Conservation (phyloP, 805 yeast species). For the Myxozyma monticola region DNA sequence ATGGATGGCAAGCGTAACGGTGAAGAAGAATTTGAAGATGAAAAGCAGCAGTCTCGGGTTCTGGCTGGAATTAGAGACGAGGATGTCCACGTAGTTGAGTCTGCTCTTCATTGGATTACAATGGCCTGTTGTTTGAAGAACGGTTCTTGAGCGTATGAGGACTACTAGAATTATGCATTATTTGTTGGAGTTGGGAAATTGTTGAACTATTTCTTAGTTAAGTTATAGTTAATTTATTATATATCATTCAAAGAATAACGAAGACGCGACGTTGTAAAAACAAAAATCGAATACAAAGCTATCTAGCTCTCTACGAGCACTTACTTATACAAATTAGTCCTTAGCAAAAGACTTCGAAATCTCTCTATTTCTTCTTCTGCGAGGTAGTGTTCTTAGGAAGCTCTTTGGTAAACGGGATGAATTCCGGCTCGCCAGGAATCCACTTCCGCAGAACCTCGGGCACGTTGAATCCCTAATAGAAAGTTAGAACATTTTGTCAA, state of each 20-base stretch:
- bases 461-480: conserved; percentile 57
- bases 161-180: no score
- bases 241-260: no score
- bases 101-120: neutral
- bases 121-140: no score
- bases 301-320: no score
- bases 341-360: no score
- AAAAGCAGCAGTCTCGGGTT: conserved; percentile 1
- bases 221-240: no score
- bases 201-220: no score
- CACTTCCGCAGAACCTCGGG: conserved; percentile 95
- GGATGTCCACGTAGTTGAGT: conserved; percentile 9
- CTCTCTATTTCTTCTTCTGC: conserved; percentile 49
- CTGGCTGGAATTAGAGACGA: conserved; percentile 4
- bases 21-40: no score
- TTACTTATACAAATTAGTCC: no score
- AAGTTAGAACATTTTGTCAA: neutral
- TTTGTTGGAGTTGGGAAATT: no score
- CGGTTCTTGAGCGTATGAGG: no score
- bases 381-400: conserved; percentile 93
- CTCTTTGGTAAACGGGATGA: conserved; percentile 85
- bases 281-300: neutral
- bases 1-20: no score
- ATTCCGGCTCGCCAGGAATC: conserved; percentile 98
- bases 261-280: neutral